Conservation (phyloP, 345 rosid genomes). For the Camelina sativa region DNA sequence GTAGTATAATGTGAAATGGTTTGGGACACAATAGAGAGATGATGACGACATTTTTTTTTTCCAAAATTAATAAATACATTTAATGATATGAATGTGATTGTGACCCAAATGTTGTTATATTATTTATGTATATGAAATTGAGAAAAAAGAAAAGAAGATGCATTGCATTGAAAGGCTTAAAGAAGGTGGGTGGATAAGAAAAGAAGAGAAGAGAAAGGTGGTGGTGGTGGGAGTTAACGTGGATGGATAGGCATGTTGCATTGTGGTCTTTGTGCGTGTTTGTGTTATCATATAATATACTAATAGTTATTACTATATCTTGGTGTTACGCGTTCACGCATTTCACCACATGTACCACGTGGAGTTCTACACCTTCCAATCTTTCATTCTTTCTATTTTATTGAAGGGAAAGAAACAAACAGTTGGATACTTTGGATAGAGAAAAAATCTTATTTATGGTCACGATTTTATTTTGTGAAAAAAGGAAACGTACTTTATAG, state of each 20-base stretch:
- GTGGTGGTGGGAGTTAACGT: slow-evolving; percentile 40
- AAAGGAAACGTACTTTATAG: not conserved
- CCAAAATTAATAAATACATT: slow-evolving; percentile 19
- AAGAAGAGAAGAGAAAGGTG: slow-evolving; percentile 20
- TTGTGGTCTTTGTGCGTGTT: slow-evolving; percentile 24
- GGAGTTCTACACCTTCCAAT: slow-evolving; percentile 16
- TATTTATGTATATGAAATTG: not conserved
- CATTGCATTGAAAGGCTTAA: slow-evolving; percentile 25
- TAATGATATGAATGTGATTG: slow-evolving; percentile 5
- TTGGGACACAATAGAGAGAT: slow-evolving; percentile 31
- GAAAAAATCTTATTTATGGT: not conserved
- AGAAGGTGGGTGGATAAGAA: slow-evolving; percentile 41
- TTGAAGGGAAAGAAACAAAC: not conserved
- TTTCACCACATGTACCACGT: slow-evolving; percentile 40
- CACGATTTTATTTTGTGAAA: not conserved
- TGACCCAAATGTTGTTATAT: slow-evolving; percentile 7
- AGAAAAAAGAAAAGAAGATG: not conserved
- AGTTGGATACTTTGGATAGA: not conserved
- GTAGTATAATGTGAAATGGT: slow-evolving; percentile 19
- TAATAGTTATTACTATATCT: not conserved
- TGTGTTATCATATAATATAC: not conserved
- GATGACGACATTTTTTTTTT: slow-evolving; percentile 12
- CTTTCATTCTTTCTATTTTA: not conserved
- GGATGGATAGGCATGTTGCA: slow-evolving; percentile 44
- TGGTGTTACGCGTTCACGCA: slow-evolving; percentile 40